Conservation (phyloP, 1,139 yeast species). For the Suhomyces atakaporum region DNA sequence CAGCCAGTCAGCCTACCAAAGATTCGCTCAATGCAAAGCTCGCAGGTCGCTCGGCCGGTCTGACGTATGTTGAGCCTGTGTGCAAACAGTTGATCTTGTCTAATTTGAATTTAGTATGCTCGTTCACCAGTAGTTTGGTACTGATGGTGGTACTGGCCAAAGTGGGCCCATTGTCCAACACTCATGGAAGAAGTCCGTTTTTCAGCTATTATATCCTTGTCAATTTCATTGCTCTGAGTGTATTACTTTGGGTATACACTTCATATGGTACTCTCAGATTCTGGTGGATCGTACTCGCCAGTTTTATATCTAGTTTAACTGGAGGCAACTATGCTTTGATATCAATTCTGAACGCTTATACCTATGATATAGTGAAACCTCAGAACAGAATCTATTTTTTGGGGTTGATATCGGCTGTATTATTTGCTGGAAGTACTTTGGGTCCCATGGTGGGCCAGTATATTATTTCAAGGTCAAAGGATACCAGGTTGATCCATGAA, state of each 20-base stretch:
- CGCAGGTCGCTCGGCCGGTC: constrained; percentile 4
- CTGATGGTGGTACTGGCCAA: constrained; percentile 14
- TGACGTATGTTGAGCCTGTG: constrained; percentile 9
- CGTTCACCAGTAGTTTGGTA: constrained; percentile 8
- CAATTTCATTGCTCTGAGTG: constrained; percentile 3
- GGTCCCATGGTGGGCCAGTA: constrained; percentile 14
- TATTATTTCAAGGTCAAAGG: constrained; percentile 1
- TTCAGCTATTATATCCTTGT: constrained; percentile 7
- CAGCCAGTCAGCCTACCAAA: constrained; percentile 11
- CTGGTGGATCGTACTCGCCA: constrained; percentile 5
- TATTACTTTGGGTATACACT: constrained; percentile 7
- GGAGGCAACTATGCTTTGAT: constrained; percentile 12
- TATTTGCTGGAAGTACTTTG: constrained; percentile 11
- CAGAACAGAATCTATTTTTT: constrained; percentile 11
- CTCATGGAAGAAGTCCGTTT: constrained; percentile 13
- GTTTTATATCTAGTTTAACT: constrained; percentile 9
- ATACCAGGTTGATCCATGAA: constrained; percentile 4
- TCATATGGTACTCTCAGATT: constrained; percentile 8
- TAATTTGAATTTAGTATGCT: constrained; percentile 8
- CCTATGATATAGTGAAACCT: constrained; percentile 13
- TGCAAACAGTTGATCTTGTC: constrained; percentile 9
- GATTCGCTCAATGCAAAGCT: constrained; percentile 10
- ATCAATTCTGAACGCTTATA: constrained; percentile 13
- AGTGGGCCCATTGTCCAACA: constrained; percentile 14
- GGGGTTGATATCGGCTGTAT: constrained; percentile 13